A percentile compares a stretch with the other conserved stretches of the same genome.
phyloP scores from a whole-genome alignment of 2,329 filamentous ascomycete genomes.

The Penicillium oxalicum region DNA sequence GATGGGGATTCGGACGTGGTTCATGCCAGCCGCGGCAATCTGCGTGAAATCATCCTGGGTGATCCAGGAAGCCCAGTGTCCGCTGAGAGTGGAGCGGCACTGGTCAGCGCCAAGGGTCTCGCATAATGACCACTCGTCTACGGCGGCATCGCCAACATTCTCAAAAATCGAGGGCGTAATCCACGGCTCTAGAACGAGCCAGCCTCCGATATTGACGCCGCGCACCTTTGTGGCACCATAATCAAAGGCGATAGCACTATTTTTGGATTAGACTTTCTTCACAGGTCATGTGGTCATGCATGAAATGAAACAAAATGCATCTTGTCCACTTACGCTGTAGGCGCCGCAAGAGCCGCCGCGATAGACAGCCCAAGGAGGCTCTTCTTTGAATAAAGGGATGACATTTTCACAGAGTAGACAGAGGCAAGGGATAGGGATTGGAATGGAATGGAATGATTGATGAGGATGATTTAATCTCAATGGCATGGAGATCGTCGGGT shows the following conservation, averaged over 20 bases:
- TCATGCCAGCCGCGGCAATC: constrained; percentile 53
- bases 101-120: constrained; percentile 45
- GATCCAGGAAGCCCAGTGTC: constrained; percentile 57
- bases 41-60: constrained; percentile 50
- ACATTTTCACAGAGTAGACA: constrained; percentile 17
- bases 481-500: constrained; percentile 24
- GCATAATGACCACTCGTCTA: constrained; percentile 54
- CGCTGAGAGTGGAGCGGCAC: constrained; percentile 43
- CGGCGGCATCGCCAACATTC: constrained; percentile 42
- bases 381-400: constrained; percentile 20
- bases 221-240: constrained; percentile 53
- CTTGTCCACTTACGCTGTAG: constrained; percentile 21
- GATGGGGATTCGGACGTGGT: constrained; percentile 60
- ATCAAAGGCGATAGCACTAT: constrained; percentile 40
- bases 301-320: background rate
- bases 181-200: constrained; percentile 60
- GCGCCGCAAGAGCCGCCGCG: constrained; percentile 19
- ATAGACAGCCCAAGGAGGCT: constrained; percentile 25
- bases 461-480: constrained; percentile 13
- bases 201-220: constrained; percentile 61
- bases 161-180: constrained; percentile 59
- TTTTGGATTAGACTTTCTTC: background rate
- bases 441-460: constrained; percentile 19
- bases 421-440: background rate
- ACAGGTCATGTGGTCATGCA: background rate